Evolutionary conservation across 441 rosid species (phyloP).

Genomic region (Gossypium schwendimanii): DNA sequence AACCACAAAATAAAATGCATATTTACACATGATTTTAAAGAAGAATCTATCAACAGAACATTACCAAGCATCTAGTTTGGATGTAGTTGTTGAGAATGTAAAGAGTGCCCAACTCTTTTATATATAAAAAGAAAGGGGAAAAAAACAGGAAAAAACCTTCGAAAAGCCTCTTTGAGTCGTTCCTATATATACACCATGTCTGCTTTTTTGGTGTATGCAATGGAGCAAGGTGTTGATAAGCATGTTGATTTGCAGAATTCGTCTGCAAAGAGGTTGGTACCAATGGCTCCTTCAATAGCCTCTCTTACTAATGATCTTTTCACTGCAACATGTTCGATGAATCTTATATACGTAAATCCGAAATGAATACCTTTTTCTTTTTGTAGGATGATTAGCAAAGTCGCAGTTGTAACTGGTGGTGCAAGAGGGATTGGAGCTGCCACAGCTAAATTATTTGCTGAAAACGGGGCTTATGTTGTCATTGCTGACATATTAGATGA

Average conservation of each 20-base stretch:
- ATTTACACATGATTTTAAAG: background rate
- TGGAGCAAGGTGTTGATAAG: conserved; percentile 17
- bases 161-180: conserved; percentile 1
- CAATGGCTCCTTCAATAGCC: background rate
- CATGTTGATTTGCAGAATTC: background rate
- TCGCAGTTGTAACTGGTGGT: conserved; percentile 71
- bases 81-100: conserved; percentile 21
- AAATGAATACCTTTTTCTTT: background rate
- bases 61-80: conserved; percentile 12
- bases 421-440: conserved; percentile 91
- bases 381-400: conserved; percentile 44
- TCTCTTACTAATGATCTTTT: too few relatives aligned
- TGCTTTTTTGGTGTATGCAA: background rate
- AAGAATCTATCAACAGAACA: background rate
- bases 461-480: conserved; percentile 64
- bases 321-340: too few relatives aligned
- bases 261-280: conserved; percentile 23
- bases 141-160: background rate
- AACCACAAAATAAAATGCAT: background rate
- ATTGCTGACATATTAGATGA: conserved; percentile 69
- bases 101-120: conserved; percentile 5
- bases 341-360: background rate
- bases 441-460: conserved; percentile 51
- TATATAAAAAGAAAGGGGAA: background rate
- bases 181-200: background rate